These are phyloP conservation scores for Fusarium albidum DNA, from an alignment of 2,329 filamentous ascomycete species.

Conservation along the genomic window DNA sequence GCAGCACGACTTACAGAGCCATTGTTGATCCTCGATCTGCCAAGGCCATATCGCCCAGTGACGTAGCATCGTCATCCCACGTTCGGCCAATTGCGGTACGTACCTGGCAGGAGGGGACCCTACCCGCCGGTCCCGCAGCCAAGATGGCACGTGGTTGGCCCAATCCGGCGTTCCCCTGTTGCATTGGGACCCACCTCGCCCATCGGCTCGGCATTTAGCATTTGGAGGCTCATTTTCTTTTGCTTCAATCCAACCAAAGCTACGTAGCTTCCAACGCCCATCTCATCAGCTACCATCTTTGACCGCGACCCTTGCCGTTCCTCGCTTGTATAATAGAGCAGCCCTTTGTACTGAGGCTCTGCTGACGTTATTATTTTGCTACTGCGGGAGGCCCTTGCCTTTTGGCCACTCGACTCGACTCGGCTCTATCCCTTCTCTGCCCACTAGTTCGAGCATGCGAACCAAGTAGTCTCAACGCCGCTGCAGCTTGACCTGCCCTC, in stretches of 20 bases:
- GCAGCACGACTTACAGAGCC: slow-evolving; percentile 2
- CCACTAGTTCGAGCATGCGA: slow-evolving; percentile 23
- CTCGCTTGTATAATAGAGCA: not conserved
- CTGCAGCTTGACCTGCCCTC: slow-evolving; percentile 31
- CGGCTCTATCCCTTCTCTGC: not conserved
- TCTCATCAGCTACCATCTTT: slow-evolving; percentile 20
- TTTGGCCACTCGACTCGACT: not conserved
- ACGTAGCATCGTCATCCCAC: slow-evolving; percentile 27
- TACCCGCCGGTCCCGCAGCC: slow-evolving; percentile 20
- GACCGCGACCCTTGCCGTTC: slow-evolving; percentile 5
- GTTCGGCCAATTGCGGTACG: slow-evolving; percentile 16
- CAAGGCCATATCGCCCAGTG: slow-evolving; percentile 30
- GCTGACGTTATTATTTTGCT: slow-evolving; percentile 16
- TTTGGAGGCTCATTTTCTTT: slow-evolving; percentile 13
- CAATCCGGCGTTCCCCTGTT: slow-evolving; percentile 1
- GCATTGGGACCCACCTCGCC: slow-evolving; percentile 24
- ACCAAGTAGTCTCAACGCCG: slow-evolving; percentile 19
- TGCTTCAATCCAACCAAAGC: slow-evolving; percentile 14
- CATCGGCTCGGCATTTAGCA: slow-evolving; percentile 17
- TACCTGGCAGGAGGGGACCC: slow-evolving; percentile 30
- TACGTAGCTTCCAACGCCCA: slow-evolving; percentile 1
- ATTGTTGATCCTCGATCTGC: slow-evolving; percentile 14
- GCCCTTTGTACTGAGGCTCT: slow-evolving; percentile 9
- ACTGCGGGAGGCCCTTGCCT: slow-evolving; percentile 6
- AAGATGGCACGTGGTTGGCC: slow-evolving; percentile 22